Base-by-base conservation (phyloP, 192 early-diverging fungal genomes). In the Gryganskiella cystojenkinii region DNA sequence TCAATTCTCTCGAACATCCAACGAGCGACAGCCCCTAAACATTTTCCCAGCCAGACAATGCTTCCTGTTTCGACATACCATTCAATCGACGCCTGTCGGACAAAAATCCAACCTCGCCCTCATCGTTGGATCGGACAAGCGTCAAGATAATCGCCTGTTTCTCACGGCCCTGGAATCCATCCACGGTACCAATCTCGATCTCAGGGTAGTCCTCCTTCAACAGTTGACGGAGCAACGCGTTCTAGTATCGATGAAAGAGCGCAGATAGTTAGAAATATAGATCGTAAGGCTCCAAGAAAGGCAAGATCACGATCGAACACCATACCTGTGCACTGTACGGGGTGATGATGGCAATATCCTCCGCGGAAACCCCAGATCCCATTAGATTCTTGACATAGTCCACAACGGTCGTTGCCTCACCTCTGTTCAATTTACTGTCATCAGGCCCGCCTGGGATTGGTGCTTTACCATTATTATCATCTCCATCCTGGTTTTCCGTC, bases 111-210 rank as follows among this genome's bases (percentile, higher is more conserved):
- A 96, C 88, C 52, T 95, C 88, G 5, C 87, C 86, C 17, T 82
- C 78, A 17, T 82, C 85, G 70, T 98, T 98, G 25, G 91, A 91
- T 22, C 96, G 80, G 15, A 98, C 95, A 8, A 96, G 80, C 2
- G 90, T 88, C 25, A 98, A 50, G 10, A 98, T 81, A 28, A 96
- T 87, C 0, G 91, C 94, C 69, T 96, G 93, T 65, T 94, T 94
- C 71, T 98, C 96, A 35, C 94, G 89, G 6, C 96, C 96, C 74
- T 97, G 95, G 66, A 95, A 94, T 2, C 95, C 94, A 70, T 97
- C 95, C 4, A 97, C 93, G 4, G 92, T 89, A 2, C 92, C 93
- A 25, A 96, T 89, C 73, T 96, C 95, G 56, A 95, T 70, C 5
- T 70, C 83, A 1, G 89, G 90, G 58, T 85, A 86, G 56, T 63